A percentile compares a stretch with the other conserved stretches of the same genome.
Evolutionary conservation across 1,284 basidiomycete genomes (phyloP).

Genomic region (Cronartium ribicola): DNA sequence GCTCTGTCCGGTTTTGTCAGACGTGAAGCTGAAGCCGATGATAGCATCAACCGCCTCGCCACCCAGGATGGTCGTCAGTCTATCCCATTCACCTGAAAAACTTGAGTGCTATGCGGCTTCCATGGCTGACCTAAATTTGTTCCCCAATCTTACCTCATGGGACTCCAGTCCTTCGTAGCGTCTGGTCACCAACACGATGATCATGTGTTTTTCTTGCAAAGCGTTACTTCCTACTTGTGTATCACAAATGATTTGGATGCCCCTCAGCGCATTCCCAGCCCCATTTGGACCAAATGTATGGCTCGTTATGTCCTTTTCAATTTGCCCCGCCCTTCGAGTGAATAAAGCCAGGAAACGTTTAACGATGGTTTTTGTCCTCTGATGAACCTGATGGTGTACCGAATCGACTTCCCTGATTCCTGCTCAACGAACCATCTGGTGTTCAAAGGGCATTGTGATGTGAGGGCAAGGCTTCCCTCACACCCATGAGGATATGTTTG

Average conservation of each 20-base stretch:
- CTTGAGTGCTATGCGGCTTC: neutral
- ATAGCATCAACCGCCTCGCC: slow-evolving; percentile 92
- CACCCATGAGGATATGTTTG: too few species aligned
- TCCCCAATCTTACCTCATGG: neutral
- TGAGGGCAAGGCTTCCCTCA: too few species aligned
- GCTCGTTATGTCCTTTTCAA: too few species aligned
- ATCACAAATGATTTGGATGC: neutral
- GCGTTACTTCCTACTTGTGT: neutral
- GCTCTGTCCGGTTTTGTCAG: slow-evolving; percentile 91
- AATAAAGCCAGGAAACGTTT: too few species aligned
- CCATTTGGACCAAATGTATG: too few species aligned
- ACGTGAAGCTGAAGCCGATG: slow-evolving; percentile 91
- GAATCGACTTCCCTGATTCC: too few species aligned
- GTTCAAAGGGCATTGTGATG: too few species aligned
- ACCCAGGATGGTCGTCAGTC: slow-evolving; percentile 89
- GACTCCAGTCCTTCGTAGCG: neutral
- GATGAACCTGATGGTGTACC: too few species aligned
- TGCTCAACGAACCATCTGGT: too few species aligned
- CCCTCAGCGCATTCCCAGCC: neutral
- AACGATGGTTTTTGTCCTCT: too few species aligned
- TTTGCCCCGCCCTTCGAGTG: too few species aligned
- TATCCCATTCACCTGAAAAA: neutral
- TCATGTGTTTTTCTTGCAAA: neutral
- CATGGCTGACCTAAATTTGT: neutral
- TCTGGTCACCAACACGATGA: neutral